Conservation (phyloP, 2,329 filamentous ascomycete species). For the Ophiocordyceps polyrhachis-furcata region DNA sequence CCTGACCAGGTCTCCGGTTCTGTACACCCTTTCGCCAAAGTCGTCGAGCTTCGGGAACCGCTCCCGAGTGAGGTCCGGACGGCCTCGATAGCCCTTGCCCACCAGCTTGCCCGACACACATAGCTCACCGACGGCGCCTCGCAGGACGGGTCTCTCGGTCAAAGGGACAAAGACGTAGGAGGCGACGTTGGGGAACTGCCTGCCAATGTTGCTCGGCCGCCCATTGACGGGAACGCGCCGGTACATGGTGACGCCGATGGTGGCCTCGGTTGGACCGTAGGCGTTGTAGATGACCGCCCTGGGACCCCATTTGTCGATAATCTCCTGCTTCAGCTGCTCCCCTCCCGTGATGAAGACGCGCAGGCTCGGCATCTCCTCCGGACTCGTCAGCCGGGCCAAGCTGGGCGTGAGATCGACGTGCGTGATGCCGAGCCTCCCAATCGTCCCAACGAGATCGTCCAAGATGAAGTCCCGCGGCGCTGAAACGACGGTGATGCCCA, state of each 20-base stretch:
- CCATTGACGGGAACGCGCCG: constrained; percentile 61
- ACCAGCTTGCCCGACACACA: constrained; percentile 78
- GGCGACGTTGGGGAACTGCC: constrained; percentile 74
- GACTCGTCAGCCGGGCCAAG: constrained; percentile 59
- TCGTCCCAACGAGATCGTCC: constrained; percentile 59
- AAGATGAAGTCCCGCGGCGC: constrained; percentile 72
- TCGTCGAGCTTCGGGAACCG: constrained; percentile 48
- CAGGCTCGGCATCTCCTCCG: constrained; percentile 62
- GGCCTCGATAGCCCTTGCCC: constrained; percentile 74
- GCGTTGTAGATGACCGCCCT: constrained; percentile 76
- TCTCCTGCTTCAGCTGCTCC: constrained; percentile 74
- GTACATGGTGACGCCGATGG: constrained; percentile 82
- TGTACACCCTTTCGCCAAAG: constrained; percentile 50
- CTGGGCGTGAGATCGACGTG: constrained; percentile 88
- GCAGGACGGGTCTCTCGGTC: constrained; percentile 51
- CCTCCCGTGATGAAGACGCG: constrained; percentile 90
- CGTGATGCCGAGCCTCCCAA: constrained; percentile 56
- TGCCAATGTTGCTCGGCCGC: constrained; percentile 73
- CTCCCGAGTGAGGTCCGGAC: constrained; percentile 56
- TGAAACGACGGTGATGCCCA: constrained; percentile 68
- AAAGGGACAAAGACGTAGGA: constrained; percentile 57
- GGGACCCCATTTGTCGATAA: constrained; percentile 69
- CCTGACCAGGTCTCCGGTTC: constrained; percentile 76
- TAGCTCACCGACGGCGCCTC: constrained; percentile 69
- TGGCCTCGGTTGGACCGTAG: constrained; percentile 82